Evolutionary conservation across 257 asterid genomes (phyloP).

Genomic region (Penstemon eatonii): DNA sequence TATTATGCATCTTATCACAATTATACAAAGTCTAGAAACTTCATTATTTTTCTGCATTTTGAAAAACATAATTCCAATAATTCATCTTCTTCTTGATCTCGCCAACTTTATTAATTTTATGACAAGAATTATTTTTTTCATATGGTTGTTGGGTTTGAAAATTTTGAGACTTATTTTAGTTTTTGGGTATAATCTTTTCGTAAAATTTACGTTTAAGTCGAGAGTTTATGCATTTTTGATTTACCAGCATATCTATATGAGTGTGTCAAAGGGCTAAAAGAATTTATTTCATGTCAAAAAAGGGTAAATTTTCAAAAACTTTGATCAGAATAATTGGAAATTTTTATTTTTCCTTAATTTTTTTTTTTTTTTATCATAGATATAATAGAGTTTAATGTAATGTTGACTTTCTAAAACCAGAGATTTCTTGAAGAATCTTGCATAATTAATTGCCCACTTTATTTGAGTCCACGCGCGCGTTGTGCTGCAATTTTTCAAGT

Average conservation of each 20-base stretch:
- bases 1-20: background rate
- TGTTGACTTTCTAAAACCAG: background rate
- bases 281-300: background rate
- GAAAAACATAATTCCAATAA: background rate
- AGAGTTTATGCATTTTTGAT: constrained; percentile 5
- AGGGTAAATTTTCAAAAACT: background rate
- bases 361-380: no score
- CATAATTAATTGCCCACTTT: background rate
- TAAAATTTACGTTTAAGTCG: background rate
- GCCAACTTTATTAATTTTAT: background rate
- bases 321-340: background rate
- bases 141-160: background rate
- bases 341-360: background rate
- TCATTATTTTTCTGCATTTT: background rate
- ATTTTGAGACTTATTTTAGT: background rate
- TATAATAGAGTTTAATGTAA: no score
- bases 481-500: no score
- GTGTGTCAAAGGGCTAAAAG: background rate
- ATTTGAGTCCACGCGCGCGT: no score
- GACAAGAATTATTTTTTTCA: background rate
- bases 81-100: background rate
- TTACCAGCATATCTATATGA: background rate
- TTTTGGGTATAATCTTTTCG: constrained; percentile 6
- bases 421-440: background rate
- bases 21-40: background rate